Conservation (phyloP, 139 green algal species). For the Chlorella sp. region DNA sequence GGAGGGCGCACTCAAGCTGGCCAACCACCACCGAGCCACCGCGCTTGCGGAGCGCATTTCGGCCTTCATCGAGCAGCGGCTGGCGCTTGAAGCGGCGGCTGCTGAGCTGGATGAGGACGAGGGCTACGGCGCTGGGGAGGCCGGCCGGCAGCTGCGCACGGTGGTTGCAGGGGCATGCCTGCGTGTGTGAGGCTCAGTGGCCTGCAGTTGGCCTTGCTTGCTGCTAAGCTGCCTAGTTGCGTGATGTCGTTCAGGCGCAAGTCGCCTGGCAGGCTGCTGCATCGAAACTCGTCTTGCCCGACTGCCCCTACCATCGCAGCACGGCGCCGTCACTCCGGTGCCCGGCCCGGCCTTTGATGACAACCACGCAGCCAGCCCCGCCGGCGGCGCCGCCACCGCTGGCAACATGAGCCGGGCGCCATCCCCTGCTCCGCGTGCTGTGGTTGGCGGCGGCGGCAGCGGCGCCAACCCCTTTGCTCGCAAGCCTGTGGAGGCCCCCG, state of each 20-base stretch:
- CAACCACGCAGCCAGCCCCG: neutral
- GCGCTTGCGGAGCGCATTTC: constrained; percentile 42
- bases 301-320: neutral
- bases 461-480: constrained; percentile 32
- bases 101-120: neutral
- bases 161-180: too few relatives aligned
- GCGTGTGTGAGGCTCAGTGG: too few relatives aligned
- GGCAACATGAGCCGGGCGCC: constrained; percentile 14
- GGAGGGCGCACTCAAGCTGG: constrained; percentile 69
- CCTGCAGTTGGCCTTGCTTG: too few relatives aligned
- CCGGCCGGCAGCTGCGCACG: neutral
- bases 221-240: too few relatives aligned
- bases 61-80: constrained; percentile 31
- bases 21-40: constrained; percentile 49
- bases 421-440: neutral
- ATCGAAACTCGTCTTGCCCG: neutral
- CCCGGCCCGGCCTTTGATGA: constrained; percentile 19
- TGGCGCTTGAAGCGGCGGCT: constrained; percentile 35
- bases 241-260: too few relatives aligned
- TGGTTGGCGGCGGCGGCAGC: neutral
- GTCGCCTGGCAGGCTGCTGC: too few relatives aligned
- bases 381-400: neutral
- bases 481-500: neutral
- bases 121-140: neutral
- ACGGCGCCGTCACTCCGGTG: constrained; percentile 22